phyloP scores from a whole-genome alignment of 2,329 filamentous ascomycete species.

The Pseudogymnoascus sp. region DNA sequence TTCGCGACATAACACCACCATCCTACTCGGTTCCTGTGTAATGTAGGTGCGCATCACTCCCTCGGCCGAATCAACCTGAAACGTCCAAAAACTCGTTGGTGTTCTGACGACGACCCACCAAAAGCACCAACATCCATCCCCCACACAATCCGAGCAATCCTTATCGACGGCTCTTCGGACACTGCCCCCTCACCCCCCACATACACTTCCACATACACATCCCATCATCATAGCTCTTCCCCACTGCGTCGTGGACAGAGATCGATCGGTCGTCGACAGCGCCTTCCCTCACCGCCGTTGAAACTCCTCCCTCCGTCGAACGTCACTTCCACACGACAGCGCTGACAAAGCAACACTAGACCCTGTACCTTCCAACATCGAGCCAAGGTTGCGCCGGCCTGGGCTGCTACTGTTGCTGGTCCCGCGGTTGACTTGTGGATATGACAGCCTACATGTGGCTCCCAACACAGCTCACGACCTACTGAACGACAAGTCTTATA shows the following conservation, averaged over 20 bases:
- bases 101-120: conserved; percentile 21
- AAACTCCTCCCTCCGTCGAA: not conserved
- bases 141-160: not conserved
- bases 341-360: not conserved
- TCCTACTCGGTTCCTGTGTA: not conserved
- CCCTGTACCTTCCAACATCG: conserved; percentile 17
- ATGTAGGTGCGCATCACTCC: conserved; percentile 17
- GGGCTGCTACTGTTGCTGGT: not conserved
- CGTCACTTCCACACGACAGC: not conserved
- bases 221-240: not conserved
- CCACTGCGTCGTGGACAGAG: not conserved
- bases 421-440: not conserved
- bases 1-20: not conserved
- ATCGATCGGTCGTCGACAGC: not conserved
- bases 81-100: conserved; percentile 12
- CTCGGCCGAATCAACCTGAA: conserved; percentile 12
- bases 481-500: not conserved
- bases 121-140: conserved; percentile 8
- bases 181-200: not conserved
- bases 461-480: not conserved
- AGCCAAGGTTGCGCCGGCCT: conserved; percentile 24
- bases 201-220: not conserved
- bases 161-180: not conserved
- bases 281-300: not conserved
- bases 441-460: not conserved